Conservation (phyloP, 2,329 filamentous ascomycete genomes). For the Alternaria sp. region DNA sequence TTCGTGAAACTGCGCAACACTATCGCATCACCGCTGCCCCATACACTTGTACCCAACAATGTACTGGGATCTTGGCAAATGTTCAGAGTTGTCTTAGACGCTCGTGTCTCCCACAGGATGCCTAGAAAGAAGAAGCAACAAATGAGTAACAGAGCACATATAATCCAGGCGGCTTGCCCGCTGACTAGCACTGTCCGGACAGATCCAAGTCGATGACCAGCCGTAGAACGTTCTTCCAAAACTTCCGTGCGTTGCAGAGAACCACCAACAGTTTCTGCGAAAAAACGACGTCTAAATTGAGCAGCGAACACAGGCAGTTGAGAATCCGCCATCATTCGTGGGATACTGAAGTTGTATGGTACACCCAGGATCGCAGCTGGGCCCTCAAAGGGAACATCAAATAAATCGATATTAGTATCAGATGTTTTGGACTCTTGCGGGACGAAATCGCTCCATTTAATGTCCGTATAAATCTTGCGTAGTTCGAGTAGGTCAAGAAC, state of each 20-base stretch:
- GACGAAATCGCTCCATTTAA: background rate
- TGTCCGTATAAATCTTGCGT: background rate
- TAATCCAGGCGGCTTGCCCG: background rate
- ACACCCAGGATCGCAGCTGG: background rate
- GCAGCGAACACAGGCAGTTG: background rate
- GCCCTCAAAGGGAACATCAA: background rate
- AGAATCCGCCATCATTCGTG: background rate
- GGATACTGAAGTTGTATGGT: background rate
- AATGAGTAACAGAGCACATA: background rate
- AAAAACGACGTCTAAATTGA: background rate
- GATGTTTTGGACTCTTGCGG: background rate
- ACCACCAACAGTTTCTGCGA: background rate
- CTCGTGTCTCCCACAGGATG: background rate
- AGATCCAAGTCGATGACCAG: background rate
- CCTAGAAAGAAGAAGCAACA: background rate
- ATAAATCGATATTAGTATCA: rapidly evolving
- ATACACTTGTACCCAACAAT: background rate
- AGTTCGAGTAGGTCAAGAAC: background rate
- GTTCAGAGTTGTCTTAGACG: background rate
- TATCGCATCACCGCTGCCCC: background rate
- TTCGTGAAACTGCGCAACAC: background rate
- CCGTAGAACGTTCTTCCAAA: background rate
- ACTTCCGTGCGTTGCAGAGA: background rate
- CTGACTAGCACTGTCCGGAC: background rate
- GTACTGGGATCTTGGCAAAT: background rate